Evolutionary conservation across 2,329 filamentous ascomycete genomes (phyloP), one percentile per base, ranked within the genome.

Genomic region (Trichoderma sp.): DNA sequence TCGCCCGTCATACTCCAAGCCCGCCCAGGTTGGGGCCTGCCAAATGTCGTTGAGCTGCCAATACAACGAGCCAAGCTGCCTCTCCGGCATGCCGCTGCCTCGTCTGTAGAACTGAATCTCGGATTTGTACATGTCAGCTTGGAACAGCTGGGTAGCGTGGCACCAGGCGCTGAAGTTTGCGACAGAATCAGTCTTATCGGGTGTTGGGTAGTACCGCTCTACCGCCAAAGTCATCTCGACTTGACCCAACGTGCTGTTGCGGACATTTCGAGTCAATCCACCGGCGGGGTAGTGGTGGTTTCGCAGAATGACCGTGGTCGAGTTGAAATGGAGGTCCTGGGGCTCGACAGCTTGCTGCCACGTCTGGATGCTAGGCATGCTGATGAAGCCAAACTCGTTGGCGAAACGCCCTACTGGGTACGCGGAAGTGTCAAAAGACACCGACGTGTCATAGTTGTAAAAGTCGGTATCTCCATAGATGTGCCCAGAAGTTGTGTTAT

Each of bases 21-120:
- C 84, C 0, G 87, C 86, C 87, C 88, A 90, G 0, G 86, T 88
- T 0, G 88, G 87, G 1, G 86, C 87, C 71, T 88, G 86, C 87
- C 87, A 89, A 69, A 88, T 85, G 73, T 90, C 88, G 72, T 90
- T 87, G 1, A 90, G 79, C 73, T 90, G 88, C 88, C 88, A 90
- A 75, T 89, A 90, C 5, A 90, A 74, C 13, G 82, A 83, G 0
- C 87, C 88, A 2, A 90, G 80, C 72, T 89, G 86, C 0, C 86
- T 81, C 70, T 90, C 84, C 0, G 83, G 84, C 72, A 83, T 74
- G 0, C 86, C 88, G 49, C 84, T 87, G 0, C 88, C 88, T 5
- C 85, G 80, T 5, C 88, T 83, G 73, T 90, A 90, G 76, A 86
- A 89, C 65, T 86, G 81, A 18, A 90, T 89, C 75, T 90, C 83